Evolutionary conservation across 169 alveolate genomes (phyloP).

Genomic region (Cryptosporidium tyzzeri): DNA sequence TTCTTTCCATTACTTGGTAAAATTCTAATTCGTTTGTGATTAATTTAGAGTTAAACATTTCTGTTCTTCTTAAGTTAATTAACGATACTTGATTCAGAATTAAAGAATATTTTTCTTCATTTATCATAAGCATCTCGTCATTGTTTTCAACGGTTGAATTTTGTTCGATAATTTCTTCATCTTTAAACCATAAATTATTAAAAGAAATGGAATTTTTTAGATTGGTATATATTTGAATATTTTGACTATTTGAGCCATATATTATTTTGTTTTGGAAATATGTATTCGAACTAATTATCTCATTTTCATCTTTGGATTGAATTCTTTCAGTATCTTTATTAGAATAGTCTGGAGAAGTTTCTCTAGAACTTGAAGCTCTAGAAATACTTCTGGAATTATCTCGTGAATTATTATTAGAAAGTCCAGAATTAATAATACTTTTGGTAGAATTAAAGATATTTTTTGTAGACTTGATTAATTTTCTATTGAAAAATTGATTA

Average conservation of each 20-base stretch:
- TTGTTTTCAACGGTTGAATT: neutral
- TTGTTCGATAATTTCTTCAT: neutral
- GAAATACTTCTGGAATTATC: slow-evolving; percentile 6
- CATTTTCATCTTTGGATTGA: neutral
- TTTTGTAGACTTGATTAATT: slow-evolving; percentile 26
- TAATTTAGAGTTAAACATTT: slow-evolving; percentile 17
- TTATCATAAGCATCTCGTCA: slow-evolving; percentile 26
- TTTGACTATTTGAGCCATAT: neutral
- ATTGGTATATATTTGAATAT: slow-evolving; percentile 5
- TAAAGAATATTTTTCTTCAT: slow-evolving; percentile 17
- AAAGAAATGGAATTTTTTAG: slow-evolving; percentile 25
- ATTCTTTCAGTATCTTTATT: neutral
- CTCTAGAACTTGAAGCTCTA: slow-evolving; percentile 8
- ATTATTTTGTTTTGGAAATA: neutral
- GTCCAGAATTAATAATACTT: neutral
- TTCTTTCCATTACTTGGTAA: slow-evolving; percentile 2
- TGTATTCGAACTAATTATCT: neutral
- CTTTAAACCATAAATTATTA: slow-evolving; percentile 47
- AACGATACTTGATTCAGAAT: slow-evolving; percentile 26
- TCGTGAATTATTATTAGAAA: neutral
- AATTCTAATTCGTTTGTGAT: slow-evolving; percentile 15
- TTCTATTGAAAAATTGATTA: neutral
- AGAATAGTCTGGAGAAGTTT: neutral
- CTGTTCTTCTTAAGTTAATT: slow-evolving; percentile 43
- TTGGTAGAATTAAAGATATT: slow-evolving; percentile 25